Conservation (phyloP, 2,329 filamentous ascomycete genomes). For the Spiromastix sp. region DNA sequence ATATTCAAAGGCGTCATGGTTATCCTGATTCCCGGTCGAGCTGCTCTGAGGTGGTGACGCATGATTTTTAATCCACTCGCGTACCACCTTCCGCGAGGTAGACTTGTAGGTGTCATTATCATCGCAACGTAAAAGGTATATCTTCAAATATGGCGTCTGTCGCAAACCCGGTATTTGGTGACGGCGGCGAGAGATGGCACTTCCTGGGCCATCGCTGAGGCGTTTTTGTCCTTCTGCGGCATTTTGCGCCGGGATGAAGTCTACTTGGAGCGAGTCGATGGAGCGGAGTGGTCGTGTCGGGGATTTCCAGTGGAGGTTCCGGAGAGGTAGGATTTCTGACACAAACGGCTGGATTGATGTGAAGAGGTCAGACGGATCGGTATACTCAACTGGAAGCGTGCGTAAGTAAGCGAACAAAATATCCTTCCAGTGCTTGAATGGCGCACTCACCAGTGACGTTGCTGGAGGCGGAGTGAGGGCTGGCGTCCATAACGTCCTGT, state of each 20-base stretch:
- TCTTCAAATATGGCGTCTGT: conserved; percentile 85
- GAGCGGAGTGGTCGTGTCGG: conserved; percentile 83
- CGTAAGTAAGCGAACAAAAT: neutral
- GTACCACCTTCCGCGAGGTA: conserved; percentile 63
- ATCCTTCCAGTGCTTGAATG: neutral
- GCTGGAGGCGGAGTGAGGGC: conserved; percentile 49
- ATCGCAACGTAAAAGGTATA: conserved; percentile 83
- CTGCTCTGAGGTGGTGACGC: conserved; percentile 45
- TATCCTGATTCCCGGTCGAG: conserved; percentile 60
- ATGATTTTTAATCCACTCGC: conserved; percentile 83
- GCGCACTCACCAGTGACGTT: conserved; percentile 61
- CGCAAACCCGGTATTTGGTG: conserved; percentile 93
- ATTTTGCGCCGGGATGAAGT: conserved; percentile 59
- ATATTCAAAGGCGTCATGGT: conserved; percentile 96
- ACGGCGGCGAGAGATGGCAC: conserved; percentile 45
- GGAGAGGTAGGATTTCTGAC: conserved; percentile 67
- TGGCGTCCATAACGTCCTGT: conserved; percentile 29
- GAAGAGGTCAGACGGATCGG: conserved; percentile 84
- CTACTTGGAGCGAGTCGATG: conserved; percentile 84
- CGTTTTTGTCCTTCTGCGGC: conserved; percentile 23
- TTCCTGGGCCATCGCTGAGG: conserved; percentile 27
- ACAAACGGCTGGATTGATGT: conserved; percentile 70
- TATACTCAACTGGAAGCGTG: conserved; percentile 70
- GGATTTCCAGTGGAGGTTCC: conserved; percentile 95
- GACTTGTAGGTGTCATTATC: conserved; percentile 91